Conservation (phyloP, 2,329 filamentous ascomycete species). For the Cercospora zeina region DNA sequence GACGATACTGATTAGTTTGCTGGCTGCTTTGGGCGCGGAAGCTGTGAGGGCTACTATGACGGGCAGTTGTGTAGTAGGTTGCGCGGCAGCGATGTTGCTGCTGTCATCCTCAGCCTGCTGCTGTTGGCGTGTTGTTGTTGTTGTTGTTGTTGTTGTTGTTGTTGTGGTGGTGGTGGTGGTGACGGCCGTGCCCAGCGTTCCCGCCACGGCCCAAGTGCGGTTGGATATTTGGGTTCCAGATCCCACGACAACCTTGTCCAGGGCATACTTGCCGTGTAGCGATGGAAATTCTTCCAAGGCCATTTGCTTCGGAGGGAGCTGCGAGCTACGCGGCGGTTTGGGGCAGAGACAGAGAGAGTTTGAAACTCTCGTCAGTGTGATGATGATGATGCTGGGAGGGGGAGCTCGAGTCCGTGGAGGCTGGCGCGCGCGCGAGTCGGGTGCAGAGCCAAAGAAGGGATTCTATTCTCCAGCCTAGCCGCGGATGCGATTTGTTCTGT, state of each 20-base stretch:
- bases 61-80: conserved; percentile 32
- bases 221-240: conserved; percentile 38
- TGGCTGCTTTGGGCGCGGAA: conserved; percentile 44
- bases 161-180: neutral
- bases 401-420: neutral
- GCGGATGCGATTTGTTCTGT: too few species aligned
- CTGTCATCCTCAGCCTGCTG: too few species aligned
- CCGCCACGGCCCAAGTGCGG: conserved; percentile 34
- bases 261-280: conserved; percentile 29
- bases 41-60: conserved; percentile 46
- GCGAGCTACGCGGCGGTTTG: neutral
- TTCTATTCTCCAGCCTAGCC: neutral
- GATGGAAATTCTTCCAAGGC: conserved; percentile 25
- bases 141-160: neutral
- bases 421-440: conserved; percentile 1
- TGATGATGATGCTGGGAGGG: neutral
- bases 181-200: conserved; percentile 23
- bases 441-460: neutral
- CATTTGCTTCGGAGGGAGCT: conserved; percentile 20
- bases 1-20: conserved; percentile 67
- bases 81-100: conserved; percentile 3
- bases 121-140: too few species aligned
- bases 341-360: conserved; percentile 3
- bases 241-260: conserved; percentile 33
- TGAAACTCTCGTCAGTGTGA: neutral